Conservation (phyloP, 768 basidiomycete species). For the Trametopsis cervina region DNA sequence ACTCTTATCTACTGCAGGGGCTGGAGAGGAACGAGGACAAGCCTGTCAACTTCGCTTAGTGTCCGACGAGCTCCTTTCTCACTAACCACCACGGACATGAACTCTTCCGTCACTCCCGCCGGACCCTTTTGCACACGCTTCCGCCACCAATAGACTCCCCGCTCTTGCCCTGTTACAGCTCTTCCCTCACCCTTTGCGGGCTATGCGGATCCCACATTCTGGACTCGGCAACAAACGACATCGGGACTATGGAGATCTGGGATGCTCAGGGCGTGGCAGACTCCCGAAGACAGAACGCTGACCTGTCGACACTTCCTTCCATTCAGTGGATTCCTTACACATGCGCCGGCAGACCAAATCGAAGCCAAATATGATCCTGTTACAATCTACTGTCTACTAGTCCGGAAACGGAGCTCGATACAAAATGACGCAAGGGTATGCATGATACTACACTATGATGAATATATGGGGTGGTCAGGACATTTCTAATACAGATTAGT, state of each 20-base stretch:
- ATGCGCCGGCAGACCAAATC: neutral
- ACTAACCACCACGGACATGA: neutral
- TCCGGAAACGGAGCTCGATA: slow-evolving; percentile 8
- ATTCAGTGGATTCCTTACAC: neutral
- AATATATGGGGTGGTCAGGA: slow-evolving; percentile 3
- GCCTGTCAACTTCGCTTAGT: neutral
- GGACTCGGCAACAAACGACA: neutral
- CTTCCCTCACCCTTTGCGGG: neutral
- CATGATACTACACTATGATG: slow-evolving; percentile 3
- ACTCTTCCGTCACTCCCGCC: neutral
- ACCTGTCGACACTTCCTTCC: neutral
- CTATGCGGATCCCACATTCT: neutral
- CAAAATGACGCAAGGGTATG: slow-evolving; percentile 9
- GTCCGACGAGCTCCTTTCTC: neutral
- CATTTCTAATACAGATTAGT: slow-evolving; percentile 6
- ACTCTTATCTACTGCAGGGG: neutral
- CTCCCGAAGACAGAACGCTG: too few species aligned
- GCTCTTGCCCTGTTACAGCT: neutral
- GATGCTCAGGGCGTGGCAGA: neutral
- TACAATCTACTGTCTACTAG: slow-evolving; percentile 7
- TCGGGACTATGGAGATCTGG: neutral
- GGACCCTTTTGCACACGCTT: neutral
- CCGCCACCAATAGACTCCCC: neutral
- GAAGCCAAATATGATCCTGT: neutral
- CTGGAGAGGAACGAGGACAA: neutral